A percentile compares a stretch with the other conserved stretches of the same genome.
These are phyloP conservation scores for Lodderomyces elongisporus DNA, from an alignment of 1,139 yeast genomes.

Conservation along the genomic window DNA sequence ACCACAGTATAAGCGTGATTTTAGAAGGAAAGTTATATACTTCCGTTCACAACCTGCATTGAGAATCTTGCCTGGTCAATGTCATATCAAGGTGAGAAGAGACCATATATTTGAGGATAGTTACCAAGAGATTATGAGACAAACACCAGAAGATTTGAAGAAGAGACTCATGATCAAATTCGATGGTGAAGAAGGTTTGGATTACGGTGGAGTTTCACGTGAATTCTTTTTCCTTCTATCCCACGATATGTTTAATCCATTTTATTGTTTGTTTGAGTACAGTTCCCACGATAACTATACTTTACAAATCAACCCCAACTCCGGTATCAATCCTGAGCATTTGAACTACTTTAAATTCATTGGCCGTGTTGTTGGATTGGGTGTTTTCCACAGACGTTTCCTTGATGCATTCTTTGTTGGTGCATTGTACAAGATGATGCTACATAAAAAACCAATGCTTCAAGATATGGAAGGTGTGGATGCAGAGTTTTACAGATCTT, in stretches of 20 bases:
- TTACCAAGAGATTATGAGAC: slow-evolving; percentile 97
- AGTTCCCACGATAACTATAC: slow-evolving; percentile 98
- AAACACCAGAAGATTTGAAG: slow-evolving; percentile 95
- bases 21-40: slow-evolving; percentile 93
- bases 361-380: slow-evolving; percentile 96
- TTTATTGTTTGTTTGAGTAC: slow-evolving; percentile 93
- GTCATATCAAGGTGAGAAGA: slow-evolving; percentile 96
- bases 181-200: slow-evolving; percentile 98
- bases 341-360: slow-evolving; percentile 95
- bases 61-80: slow-evolving; percentile 95
- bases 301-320: slow-evolving; percentile 93
- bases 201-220: slow-evolving; percentile 98
- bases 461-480: slow-evolving; percentile 99
- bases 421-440: slow-evolving; percentile 96
- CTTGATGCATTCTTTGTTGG: slow-evolving; percentile 97
- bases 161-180: slow-evolving; percentile 96
- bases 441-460: slow-evolving; percentile 86
- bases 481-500: slow-evolving; percentile 89
- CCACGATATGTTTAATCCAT: slow-evolving; percentile 98
- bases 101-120: slow-evolving; percentile 96
- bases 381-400: slow-evolving; percentile 96
- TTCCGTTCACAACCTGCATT: slow-evolving; percentile 98
- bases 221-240: slow-evolving; percentile 94
- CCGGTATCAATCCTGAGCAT: slow-evolving; percentile 98
- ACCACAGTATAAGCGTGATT: slow-evolving; percentile 98